A percentile compares a stretch with the other conserved stretches of the same genome.
Evolutionary conservation across 2,329 filamentous ascomycete species (phyloP).

Genomic region (Nemania abortiva): DNA sequence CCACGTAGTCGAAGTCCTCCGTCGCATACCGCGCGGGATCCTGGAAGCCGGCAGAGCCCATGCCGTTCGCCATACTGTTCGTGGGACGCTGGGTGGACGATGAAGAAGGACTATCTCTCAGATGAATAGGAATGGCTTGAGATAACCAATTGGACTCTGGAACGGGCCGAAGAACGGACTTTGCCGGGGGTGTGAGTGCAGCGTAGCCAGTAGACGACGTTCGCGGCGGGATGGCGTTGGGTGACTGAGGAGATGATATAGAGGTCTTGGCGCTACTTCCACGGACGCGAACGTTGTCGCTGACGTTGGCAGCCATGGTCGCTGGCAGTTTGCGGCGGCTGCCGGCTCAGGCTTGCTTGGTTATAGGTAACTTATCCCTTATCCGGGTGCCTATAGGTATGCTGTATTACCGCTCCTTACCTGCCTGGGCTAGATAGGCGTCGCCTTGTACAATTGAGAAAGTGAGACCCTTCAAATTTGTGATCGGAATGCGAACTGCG

Average conservation of each 20-base stretch:
- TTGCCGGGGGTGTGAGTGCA: conserved; percentile 50
- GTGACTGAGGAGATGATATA: conserved; percentile 60
- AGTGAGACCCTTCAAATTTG: not conserved
- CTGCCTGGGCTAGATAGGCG: not conserved
- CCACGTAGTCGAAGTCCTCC: conserved; percentile 66
- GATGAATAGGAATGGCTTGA: conserved; percentile 54
- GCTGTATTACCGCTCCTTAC: not conserved
- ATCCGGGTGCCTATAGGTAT: no score
- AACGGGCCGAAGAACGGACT: conserved; percentile 64
- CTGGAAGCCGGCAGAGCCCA: conserved; percentile 57
- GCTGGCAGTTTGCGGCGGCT: not conserved
- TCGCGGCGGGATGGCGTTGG: conserved; percentile 77
- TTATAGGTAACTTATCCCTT: not conserved
- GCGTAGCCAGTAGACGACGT: conserved; percentile 74
- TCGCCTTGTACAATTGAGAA: not conserved
- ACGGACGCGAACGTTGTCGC: conserved; percentile 13
- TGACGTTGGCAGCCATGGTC: conserved; percentile 40
- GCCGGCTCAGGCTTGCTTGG: not conserved
- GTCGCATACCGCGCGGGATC: conserved; percentile 66
- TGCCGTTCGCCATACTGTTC: conserved; percentile 54
- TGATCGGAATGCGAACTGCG: no score
- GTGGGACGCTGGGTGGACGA: conserved; percentile 51
- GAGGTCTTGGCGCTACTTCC: conserved; percentile 17
- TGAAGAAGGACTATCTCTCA: conserved; percentile 47
- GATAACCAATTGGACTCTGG: conserved; percentile 72